Base-by-base conservation (phyloP, 306 rosid species). In the Sesbania bispinosa region DNA sequence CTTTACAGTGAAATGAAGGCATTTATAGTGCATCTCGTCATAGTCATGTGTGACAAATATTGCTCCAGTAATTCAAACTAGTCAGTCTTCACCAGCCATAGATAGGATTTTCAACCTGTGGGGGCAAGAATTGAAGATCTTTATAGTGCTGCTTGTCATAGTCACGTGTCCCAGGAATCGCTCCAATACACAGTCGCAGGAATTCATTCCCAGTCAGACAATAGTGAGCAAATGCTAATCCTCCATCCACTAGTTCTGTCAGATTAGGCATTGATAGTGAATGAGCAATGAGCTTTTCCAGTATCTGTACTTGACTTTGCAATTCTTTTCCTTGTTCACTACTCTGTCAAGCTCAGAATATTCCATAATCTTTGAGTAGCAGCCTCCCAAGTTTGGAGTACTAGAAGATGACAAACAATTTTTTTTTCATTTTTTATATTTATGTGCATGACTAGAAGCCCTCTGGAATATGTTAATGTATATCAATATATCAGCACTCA, bases 361-460 rank as follows among this genome's bases (percentile, higher is more conserved):
- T 68, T 87, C 88, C 85, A 90, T 82, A 65, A 93, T 72, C 98
- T 90, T 72, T 88, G 86, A 30, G 97, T 93, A 32, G 98, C 98
- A 43, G 97, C 97, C 79, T 93, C 98, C 98, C 98, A 93, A 19
- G 98, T n/a, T n/a, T n/a, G n/a, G n/a, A n/a, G n/a, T n/a, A n/a
- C n/a, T n/a, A n/a, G n/a, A n/a, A n/a, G n/a, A n/a, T n/a, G n/a
- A n/a, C n/a, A n/a, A n/a, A n/a, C n/a, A n/a, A n/a, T n/a, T n/a
- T n/a, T n/a, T n/a, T n/a, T n/a, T n/a, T n/a, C n/a, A n/a, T n/a
- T n/a, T n/a, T n/a, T n/a, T n/a, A n/a, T n/a, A n/a, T n/a, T n/a
- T n/a, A n/a, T n/a, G n/a, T n/a, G n/a, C n/a, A n/a, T n/a, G n/a
- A n/a, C n/a, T n/a, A n/a, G n/a, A n/a, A n/a, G n/a, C n/a, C n/a